Base-by-base conservation (phyloP, 176 grass and related monocot species). In the Olyra latifolia region DNA sequence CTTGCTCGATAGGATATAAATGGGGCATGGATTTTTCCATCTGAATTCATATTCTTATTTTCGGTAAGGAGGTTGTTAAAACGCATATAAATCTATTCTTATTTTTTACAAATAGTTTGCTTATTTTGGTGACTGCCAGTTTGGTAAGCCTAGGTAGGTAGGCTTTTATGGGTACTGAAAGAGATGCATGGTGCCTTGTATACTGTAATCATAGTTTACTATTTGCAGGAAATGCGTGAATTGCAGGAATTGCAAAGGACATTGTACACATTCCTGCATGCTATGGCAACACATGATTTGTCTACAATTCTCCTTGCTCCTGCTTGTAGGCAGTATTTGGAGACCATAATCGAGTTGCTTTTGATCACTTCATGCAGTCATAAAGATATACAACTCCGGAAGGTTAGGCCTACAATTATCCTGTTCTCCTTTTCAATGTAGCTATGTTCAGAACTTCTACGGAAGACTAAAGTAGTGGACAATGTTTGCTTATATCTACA, bases 221-320 rank as follows among this genome's bases (percentile, higher is more conserved):
- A 45, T 71, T 71, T 93, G 41, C 83, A 99, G 96, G 96, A 99
- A 92, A 81, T 99, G 74, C 90, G 96, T 39, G 96, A 99, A 77
- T 85, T 99, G 62, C 92, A 99, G 84, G 96, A 99, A 74, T 78
- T 99, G 54, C 92, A 99, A 57, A 88, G 84, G 80, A 83, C 81
- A 78, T 84, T 99, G 27, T 95, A 95, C 60, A 86, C 84, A 63
- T 95, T 99, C 88, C 85, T 99, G 83, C 92, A 93, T 82, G 86
- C 86, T 66, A 90, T 99, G 86, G 90, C 65, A 53, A 87, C 82
- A 24, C 88, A 99, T 86, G 93, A 93, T 82, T 79, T 99, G 39
- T 95, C 92, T 63, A 82, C 87, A 63, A 54, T 93, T 87, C 94
- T 99, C 42, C 86, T 99, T 81, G 84, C 88, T 52, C 86, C 88